Percentiles rank a stretch among this genome's conserved stretches.
Conservation (phyloP, 352 stramenopile species). For the Globisporangium heterothallicum region DNA sequence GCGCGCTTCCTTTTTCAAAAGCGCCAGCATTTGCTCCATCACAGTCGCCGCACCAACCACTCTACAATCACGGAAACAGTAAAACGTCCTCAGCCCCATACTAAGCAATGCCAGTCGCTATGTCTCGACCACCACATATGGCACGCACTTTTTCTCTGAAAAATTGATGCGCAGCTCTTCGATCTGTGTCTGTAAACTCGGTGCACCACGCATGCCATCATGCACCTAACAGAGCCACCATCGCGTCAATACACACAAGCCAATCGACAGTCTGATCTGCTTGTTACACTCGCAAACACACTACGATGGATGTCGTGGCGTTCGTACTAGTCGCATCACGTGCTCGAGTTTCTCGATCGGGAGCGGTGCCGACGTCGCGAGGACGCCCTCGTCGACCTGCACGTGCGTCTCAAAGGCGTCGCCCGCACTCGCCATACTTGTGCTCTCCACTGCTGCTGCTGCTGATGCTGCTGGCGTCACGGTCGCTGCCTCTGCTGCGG, state of each 20-base stretch:
- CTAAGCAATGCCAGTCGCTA: too few species aligned
- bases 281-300: background rate
- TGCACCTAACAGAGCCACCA: constrained; percentile 21
- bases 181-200: constrained; percentile 35
- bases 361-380: constrained; percentile 58
- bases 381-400: constrained; percentile 54
- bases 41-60: constrained; percentile 37
- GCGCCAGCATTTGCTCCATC: constrained; percentile 35
- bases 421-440: constrained; percentile 4
- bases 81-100: too few species aligned
- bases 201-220: constrained; percentile 30
- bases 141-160: constrained; percentile 47
- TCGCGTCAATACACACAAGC: background rate
- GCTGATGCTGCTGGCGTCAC: too few species aligned
- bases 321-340: constrained; percentile 39
- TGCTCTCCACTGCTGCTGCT: too few species aligned
- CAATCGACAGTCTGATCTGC: background rate
- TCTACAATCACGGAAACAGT: constrained; percentile 15
- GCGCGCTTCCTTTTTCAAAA: constrained; percentile 36
- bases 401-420: constrained; percentile 58
- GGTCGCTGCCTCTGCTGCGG: background rate
- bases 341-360: constrained; percentile 35
- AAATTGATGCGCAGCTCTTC: constrained; percentile 41
- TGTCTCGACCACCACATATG: background rate
- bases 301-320: background rate